Evolutionary conservation across 2,329 filamentous ascomycete genomes (phyloP).

Genomic region (Diaporthe humulicola): DNA sequence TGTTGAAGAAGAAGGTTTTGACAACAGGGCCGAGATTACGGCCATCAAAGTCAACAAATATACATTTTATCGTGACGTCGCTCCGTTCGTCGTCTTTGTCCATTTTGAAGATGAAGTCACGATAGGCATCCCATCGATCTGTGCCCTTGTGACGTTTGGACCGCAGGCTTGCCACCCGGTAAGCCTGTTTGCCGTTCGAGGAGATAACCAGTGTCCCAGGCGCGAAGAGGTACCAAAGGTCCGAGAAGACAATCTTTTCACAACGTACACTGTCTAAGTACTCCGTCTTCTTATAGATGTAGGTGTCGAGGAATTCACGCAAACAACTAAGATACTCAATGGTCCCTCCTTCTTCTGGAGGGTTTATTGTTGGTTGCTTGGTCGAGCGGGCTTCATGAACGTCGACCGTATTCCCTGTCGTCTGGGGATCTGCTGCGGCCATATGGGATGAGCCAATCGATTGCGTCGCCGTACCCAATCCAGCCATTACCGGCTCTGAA

Average conservation of each 20-base stretch:
- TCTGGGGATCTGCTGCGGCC: too few relatives aligned
- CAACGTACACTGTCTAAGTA: slow-evolving; percentile 37
- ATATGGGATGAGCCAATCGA: too few relatives aligned
- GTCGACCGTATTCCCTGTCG: too few relatives aligned
- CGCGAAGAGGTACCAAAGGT: slow-evolving; percentile 46
- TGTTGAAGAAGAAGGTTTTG: slow-evolving; percentile 39
- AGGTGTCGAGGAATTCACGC: slow-evolving; percentile 30
- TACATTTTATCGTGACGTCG: slow-evolving; percentile 36
- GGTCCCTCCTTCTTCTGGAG: neutral
- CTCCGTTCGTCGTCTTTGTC: neutral
- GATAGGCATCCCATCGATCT: neutral
- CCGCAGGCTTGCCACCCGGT: slow-evolving; percentile 42
- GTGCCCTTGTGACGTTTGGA: neutral
- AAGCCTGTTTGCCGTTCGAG: slow-evolving; percentile 44
- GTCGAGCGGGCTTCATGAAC: neutral
- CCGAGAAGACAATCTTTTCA: slow-evolving; percentile 42
- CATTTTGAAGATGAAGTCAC: too few relatives aligned
- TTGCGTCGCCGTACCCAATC: neutral
- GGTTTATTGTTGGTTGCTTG: neutral
- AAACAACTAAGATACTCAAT: slow-evolving; percentile 25
- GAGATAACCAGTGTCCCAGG: slow-evolving; percentile 41
- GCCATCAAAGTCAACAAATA: slow-evolving; percentile 50
- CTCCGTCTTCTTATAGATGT: slow-evolving; percentile 28
- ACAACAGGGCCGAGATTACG: slow-evolving; percentile 45
- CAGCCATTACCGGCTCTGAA: neutral